Conservation (phyloP, 305 asterid species). For the Solanum aculeatissimum region DNA sequence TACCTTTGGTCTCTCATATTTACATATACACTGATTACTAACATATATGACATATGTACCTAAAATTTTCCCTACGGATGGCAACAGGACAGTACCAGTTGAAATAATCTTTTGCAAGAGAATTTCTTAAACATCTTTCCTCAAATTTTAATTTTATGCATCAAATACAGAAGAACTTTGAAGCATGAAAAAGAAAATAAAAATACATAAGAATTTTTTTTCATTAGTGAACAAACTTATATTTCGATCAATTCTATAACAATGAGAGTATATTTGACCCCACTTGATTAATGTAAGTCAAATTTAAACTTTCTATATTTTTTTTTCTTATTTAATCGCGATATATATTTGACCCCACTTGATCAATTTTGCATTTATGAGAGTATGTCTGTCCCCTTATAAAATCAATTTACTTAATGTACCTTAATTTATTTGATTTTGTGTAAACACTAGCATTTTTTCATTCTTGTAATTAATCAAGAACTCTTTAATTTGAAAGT, state of each 20-base stretch:
- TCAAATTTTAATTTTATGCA: too few relatives aligned
- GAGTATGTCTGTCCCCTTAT: neutral
- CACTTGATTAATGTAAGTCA: too few relatives aligned
- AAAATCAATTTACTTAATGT: neutral
- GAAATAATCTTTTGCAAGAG: too few relatives aligned
- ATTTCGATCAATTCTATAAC: neutral
- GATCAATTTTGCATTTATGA: too few relatives aligned
- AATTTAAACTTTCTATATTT: too few relatives aligned
- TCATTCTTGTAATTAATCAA: neutral
- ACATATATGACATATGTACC: neutral
- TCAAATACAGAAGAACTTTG: too few relatives aligned
- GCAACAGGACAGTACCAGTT: neutral
- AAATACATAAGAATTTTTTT: neutral
- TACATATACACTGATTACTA: neutral
- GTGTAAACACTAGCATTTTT: neutral
- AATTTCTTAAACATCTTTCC: too few relatives aligned
- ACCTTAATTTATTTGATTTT: neutral
- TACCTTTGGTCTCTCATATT: constrained; percentile 7
- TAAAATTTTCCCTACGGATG: neutral
- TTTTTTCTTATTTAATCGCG: neutral
- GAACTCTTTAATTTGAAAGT: neutral
- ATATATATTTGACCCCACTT: too few relatives aligned
- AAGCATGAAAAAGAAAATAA: neutral
- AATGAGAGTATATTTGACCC: neutral
- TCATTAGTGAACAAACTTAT: too few relatives aligned